A percentile compares a stretch with the other conserved stretches of the same genome.
phyloP scores from a whole-genome alignment of 805 yeast genomes.

The Gaillardinia entomophila region DNA sequence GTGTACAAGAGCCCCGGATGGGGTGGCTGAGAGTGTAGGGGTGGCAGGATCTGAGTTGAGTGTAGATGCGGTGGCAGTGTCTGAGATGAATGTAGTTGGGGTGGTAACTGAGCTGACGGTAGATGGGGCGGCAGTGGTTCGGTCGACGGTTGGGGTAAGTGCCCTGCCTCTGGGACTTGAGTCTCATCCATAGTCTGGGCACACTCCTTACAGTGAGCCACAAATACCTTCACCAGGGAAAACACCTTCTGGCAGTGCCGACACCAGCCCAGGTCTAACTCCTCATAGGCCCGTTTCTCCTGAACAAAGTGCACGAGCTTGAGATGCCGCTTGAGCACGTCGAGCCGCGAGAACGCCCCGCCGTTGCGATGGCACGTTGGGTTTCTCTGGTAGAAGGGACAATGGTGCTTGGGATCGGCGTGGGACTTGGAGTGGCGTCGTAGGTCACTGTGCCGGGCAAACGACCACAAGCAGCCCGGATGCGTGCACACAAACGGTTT shows the following conservation, averaged over 20 bases:
- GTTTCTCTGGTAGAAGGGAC: slow-evolving; percentile 68
- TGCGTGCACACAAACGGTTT: slow-evolving; percentile 38
- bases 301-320: slow-evolving; percentile 62
- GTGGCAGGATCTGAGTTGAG: too few relatives aligned
- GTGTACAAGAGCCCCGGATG: too few relatives aligned
- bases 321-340: slow-evolving; percentile 69
- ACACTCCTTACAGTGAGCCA: slow-evolving; percentile 62
- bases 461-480: slow-evolving; percentile 59
- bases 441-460: slow-evolving; percentile 63
- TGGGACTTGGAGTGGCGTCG: slow-evolving; percentile 66
- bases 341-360: slow-evolving; percentile 69
- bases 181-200: slow-evolving; percentile 37
- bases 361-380: slow-evolving; percentile 72
- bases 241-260: slow-evolving; percentile 57
- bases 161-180: too few relatives aligned
- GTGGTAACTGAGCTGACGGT: too few relatives aligned
- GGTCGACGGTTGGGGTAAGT: too few relatives aligned
- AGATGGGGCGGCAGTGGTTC: too few relatives aligned
- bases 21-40: too few relatives aligned
- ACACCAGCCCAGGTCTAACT: slow-evolving; percentile 61
- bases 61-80: too few relatives aligned
- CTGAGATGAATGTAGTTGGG: too few relatives aligned
- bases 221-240: slow-evolving; percentile 46
- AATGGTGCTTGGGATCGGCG: slow-evolving; percentile 57
- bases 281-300: slow-evolving; percentile 25